Percentiles rank a stretch among this genome's conserved stretches.
Conservation (phyloP, 1,139 yeast genomes). For the Pichia inconspicua region DNA sequence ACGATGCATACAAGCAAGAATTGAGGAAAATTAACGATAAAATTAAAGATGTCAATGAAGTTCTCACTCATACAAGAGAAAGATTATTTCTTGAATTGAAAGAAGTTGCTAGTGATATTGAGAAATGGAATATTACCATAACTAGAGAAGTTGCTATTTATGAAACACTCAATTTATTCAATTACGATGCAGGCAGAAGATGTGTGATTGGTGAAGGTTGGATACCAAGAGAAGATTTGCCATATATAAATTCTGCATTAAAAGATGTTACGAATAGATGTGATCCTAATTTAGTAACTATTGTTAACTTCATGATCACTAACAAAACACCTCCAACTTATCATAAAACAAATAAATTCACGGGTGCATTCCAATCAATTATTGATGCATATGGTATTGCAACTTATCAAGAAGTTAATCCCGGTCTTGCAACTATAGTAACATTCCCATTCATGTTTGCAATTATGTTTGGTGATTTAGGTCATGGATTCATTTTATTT, state of each 20-base stretch:
- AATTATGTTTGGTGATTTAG: slow-evolving; percentile 97
- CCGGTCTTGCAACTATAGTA: slow-evolving; percentile 88
- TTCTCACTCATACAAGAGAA: slow-evolving; percentile 61
- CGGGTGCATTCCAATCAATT: slow-evolving; percentile 84
- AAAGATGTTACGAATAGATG: slow-evolving; percentile 51
- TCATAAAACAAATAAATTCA: slow-evolving; percentile 86
- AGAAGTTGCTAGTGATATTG: slow-evolving; percentile 66
- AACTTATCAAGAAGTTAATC: slow-evolving; percentile 90
- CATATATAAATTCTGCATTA: slow-evolving; percentile 38
- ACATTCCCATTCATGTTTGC: slow-evolving; percentile 99
- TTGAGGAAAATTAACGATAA: slow-evolving; percentile 53
- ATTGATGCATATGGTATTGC: slow-evolving; percentile 95
- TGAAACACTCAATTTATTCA: slow-evolving; percentile 70
- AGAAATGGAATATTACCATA: slow-evolving; percentile 58
- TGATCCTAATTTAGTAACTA: slow-evolving; percentile 59
- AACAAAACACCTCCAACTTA: slow-evolving; percentile 88
- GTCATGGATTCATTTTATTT: slow-evolving; percentile 81
- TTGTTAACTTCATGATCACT: slow-evolving; percentile 73
- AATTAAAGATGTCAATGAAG: slow-evolving; percentile 40
- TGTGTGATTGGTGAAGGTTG: slow-evolving; percentile 97
- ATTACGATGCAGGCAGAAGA: slow-evolving; percentile 76
- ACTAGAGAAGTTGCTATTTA: slow-evolving; percentile 70
- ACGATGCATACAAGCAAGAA: slow-evolving; percentile 46
- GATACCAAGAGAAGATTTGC: slow-evolving; percentile 48
- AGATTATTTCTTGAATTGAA: slow-evolving; percentile 69